Evolutionary conservation across 2,329 filamentous ascomycete species (phyloP).

Genomic region (Sordariomycetes sp.): DNA sequence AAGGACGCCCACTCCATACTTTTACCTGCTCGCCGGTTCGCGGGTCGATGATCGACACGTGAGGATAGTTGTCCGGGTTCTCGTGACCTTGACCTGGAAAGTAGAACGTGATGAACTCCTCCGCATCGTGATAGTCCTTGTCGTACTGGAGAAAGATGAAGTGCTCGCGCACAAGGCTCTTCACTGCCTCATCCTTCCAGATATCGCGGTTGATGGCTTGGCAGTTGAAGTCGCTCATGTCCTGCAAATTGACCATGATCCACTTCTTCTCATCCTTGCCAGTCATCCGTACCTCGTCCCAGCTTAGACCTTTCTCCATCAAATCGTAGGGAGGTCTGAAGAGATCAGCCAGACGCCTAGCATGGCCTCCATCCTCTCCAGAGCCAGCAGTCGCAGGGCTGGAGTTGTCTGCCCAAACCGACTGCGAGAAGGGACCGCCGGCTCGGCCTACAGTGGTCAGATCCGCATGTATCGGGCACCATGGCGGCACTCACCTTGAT

Average conservation of each 20-base stretch:
- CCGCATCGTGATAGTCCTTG: conserved; percentile 70
- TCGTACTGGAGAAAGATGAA: conserved; percentile 95
- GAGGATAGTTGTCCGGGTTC: conserved; percentile 82
- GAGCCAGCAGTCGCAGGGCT: neutral
- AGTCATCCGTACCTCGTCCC: conserved; percentile 74
- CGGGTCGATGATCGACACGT: conserved; percentile 92
- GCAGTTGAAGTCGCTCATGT: conserved; percentile 87
- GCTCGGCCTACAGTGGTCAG: conserved; percentile 12
- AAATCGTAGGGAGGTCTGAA: conserved; percentile 89
- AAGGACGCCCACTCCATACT: conserved; percentile 80
- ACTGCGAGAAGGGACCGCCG: conserved; percentile 27
- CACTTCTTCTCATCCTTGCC: conserved; percentile 88
- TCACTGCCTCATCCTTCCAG: conserved; percentile 80
- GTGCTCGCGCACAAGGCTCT: conserved; percentile 76
- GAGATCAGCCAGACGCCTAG: conserved; percentile 75
- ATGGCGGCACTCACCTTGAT: no score
- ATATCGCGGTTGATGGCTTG: conserved; percentile 90
- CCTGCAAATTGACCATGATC: conserved; percentile 93
- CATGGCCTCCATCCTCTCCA: conserved; percentile 52
- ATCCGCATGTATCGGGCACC: no score
- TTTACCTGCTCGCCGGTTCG: conserved; percentile 96
- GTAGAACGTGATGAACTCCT: conserved; percentile 85
- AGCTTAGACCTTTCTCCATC: conserved; percentile 63
- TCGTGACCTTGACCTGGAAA: conserved; percentile 63
- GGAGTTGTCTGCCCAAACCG: conserved; percentile 25